Base-by-base conservation (phyloP, 768 basidiomycete genomes). In the Suillus paluster region DNA sequence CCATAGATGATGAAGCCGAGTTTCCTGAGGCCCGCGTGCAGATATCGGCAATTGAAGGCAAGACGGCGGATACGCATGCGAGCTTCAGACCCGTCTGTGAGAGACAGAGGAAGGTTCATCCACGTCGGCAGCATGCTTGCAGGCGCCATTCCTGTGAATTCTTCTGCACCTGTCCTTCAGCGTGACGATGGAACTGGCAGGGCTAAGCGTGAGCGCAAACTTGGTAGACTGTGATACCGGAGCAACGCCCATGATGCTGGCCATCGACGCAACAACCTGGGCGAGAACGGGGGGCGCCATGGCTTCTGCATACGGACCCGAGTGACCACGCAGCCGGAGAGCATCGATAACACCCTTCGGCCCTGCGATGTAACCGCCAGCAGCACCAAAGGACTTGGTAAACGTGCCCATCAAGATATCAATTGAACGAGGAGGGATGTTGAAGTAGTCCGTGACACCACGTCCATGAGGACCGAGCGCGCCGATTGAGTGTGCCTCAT, bases 381-480 rank as follows among this genome's bases (percentile, higher is more conserved):
- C 91, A 0, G 94, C 92, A 58, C 94, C 94, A 69, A 97, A 96
- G 0, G 92, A 94, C 75, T 94, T 94, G 30, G 97, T 99, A 75
- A 99, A 97, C 0, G 97, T 99, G 54, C 97, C 97, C 97, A 99
- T 99, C 63, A 97, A 86, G 64, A 99, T 83, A 71, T 99, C 97
- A 64, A 99, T 84, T 11, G 82, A 81, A 3, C 84, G 81, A 11
- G 97, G 95, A 66, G 91, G 78, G 61, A 98, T 79, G 49, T 86
- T 86, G 74, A 97, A 99, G 78, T 97, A 99, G 73, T 99, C 96
- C 58, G 89, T 86, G 10, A 99, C 91, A 62, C 97, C 97, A 46
- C 97, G 94, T 8, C 97, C 97, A 67, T 91, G 85, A 8, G 95
- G 94, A 36, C 97, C 97, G 34, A 99, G 81, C 1, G 95, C 97